Percentiles rank a stretch among this genome's conserved stretches.
Conservation (phyloP, 257 asterid species). For the Vinca minor region DNA sequence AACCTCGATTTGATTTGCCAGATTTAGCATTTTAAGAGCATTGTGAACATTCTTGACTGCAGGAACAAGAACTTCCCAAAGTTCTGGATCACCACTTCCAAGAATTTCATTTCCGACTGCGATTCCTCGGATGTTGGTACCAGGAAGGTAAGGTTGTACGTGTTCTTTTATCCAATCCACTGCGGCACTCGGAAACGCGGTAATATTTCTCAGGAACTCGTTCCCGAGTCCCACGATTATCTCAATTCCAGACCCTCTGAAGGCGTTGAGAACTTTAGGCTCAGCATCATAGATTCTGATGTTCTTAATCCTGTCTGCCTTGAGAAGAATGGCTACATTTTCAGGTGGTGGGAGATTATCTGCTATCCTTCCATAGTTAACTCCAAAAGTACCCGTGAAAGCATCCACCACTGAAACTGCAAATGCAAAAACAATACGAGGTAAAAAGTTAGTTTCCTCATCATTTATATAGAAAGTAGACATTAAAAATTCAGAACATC, state of each 20-base stretch:
- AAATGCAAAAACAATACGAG: constrained; percentile 7
- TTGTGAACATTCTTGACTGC: constrained; percentile 58
- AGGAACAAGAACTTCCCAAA: constrained; percentile 73
- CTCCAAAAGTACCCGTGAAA: constrained; percentile 72
- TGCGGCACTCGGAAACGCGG: constrained; percentile 44
- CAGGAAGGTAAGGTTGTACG: constrained; percentile 54
- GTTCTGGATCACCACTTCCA: constrained; percentile 38
- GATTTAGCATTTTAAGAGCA: constrained; percentile 42
- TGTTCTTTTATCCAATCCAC: constrained; percentile 56
- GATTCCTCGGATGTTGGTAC: constrained; percentile 54
- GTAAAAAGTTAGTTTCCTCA: not conserved
- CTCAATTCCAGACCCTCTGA: constrained; percentile 49
- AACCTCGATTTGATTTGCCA: constrained; percentile 44
- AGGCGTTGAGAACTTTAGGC: constrained; percentile 42
- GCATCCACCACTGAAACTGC: constrained; percentile 38
- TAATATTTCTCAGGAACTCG: constrained; percentile 40
- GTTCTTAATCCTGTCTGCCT: constrained; percentile 56
- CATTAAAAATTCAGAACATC: no score
- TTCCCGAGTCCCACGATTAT: constrained; percentile 60
- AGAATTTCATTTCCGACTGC: constrained; percentile 81
- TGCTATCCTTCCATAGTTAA: constrained; percentile 68
- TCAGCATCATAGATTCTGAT: constrained; percentile 63
- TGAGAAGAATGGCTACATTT: constrained; percentile 64
- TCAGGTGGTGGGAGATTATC: constrained; percentile 72
- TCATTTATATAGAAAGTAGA: not conserved